Evolutionary conservation across 495 filamentous ascomycete genomes (phyloP).

Genomic region (Penicillium coffeae): DNA sequence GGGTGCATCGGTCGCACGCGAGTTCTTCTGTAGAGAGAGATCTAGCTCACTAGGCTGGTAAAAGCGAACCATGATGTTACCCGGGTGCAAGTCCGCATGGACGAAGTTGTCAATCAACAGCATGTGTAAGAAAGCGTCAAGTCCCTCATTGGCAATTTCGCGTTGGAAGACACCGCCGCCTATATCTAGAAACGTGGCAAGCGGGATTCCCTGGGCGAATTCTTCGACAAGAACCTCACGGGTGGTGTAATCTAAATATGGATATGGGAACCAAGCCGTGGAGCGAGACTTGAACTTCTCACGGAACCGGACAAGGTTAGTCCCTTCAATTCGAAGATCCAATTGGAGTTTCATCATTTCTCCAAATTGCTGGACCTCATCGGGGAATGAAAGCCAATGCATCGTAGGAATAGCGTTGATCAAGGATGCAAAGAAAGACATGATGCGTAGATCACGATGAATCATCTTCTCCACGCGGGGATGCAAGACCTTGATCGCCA

Average conservation of each 20-base stretch:
- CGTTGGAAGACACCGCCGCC: conserved; percentile 90
- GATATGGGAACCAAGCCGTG: conserved; percentile 94
- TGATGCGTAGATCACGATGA: conserved; percentile 83
- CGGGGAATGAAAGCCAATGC: conserved; percentile 94
- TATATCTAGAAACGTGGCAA: conserved; percentile 82
- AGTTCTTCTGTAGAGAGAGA: conserved; percentile 53
- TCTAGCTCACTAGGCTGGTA: conserved; percentile 75
- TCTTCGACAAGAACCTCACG: conserved; percentile 92
- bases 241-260: conserved; percentile 86
- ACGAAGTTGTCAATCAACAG: conserved; percentile 96
- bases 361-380: conserved; percentile 90
- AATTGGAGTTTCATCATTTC: conserved; percentile 98
- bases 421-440: conserved; percentile 83
- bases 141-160: conserved; percentile 91
- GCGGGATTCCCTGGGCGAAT: conserved; percentile 88
- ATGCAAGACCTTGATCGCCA: conserved; percentile 95
- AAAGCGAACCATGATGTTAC: conserved; percentile 99
- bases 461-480: conserved; percentile 87
- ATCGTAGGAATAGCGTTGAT: conserved; percentile 91
- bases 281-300: conserved; percentile 84
- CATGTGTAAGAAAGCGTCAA: conserved; percentile 98
- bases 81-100: conserved; percentile 96
- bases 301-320: conserved; percentile 85
- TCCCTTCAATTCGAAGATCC: conserved; percentile 90
- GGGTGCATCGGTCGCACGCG: conserved; percentile 50